A percentile compares a stretch with the other conserved stretches of the same genome.
Conservation (phyloP, 2,329 filamentous ascomycete species). For the Orbilia brochopaga region DNA sequence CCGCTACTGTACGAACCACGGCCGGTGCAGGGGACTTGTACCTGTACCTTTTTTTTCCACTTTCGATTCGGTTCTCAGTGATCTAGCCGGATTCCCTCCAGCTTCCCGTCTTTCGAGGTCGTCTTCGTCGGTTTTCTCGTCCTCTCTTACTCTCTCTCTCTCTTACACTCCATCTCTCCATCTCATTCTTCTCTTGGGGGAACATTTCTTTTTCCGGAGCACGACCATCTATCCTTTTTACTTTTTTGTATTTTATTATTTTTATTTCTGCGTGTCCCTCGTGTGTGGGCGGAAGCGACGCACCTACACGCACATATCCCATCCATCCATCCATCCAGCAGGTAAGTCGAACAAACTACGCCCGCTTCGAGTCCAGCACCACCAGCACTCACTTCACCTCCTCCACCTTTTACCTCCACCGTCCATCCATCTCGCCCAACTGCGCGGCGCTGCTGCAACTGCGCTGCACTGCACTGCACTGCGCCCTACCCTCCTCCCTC, state of each 20-base stretch:
- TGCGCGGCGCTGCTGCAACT: no score
- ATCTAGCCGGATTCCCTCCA: conserved; percentile 7
- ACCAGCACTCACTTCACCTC: conserved; percentile 23
- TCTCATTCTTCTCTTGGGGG: no score
- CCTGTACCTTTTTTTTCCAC: conserved; percentile 9
- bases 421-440: no score
- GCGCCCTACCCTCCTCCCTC: background rate
- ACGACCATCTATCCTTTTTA: conserved; percentile 5
- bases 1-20: conserved; percentile 31
- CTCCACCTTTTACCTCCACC: no score
- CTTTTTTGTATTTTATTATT: conserved; percentile 14
- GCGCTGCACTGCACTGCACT: background rate
- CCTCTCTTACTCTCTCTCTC: no score
- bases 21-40: conserved; percentile 8
- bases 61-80: conserved; percentile 11
- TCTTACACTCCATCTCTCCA: no score
- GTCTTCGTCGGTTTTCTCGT: background rate
- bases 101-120: background rate
- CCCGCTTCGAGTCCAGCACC: no score
- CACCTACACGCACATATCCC: conserved; percentile 25
- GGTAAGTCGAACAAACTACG: conserved; percentile 39
- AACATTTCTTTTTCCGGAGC: no score
- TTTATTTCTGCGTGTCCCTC: conserved; percentile 53
- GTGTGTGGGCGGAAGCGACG: conserved; percentile 30
- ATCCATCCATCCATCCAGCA: conserved; percentile 20